phyloP scores from a whole-genome alignment of 2,329 filamentous ascomycete species.

The Lasiodiplodia gonubiensis region DNA sequence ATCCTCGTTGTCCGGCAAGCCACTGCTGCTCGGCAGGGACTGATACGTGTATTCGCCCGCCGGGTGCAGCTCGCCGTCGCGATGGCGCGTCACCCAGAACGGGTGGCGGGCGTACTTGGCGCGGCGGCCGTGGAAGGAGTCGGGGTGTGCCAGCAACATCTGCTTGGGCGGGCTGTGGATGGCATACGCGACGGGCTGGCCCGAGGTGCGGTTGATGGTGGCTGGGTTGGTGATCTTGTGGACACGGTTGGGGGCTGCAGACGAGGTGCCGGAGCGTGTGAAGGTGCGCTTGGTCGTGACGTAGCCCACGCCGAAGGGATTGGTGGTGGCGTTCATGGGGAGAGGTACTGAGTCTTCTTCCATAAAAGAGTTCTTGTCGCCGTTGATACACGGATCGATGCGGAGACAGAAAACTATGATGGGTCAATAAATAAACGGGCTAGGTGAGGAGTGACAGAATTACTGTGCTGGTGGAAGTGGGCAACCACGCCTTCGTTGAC shows the following conservation, averaged over 20 bases:
- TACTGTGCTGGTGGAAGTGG: conserved; percentile 32
- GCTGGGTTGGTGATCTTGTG: conserved; percentile 57
- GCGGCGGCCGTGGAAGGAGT: conserved; percentile 35
- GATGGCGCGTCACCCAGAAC: conserved; percentile 39
- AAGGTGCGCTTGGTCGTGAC: conserved; percentile 23
- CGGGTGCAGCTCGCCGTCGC: conserved; percentile 37
- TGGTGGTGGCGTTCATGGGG: conserved; percentile 26
- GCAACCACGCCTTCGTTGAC: conserved; percentile 33
- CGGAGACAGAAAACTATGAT: conserved; percentile 47
- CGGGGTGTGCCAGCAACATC: conserved; percentile 36
- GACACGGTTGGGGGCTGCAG: conserved; percentile 41
- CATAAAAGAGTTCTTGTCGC: conserved; percentile 43
- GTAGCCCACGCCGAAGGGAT: conserved; percentile 18
- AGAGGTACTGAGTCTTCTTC: conserved; percentile 38
- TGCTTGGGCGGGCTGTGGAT: conserved; percentile 47
- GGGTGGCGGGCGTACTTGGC: conserved; percentile 37
- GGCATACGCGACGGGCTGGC: conserved; percentile 59
- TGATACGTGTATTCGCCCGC: conserved; percentile 38
- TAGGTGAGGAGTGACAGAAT: neutral
- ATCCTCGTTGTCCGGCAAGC: conserved; percentile 30
- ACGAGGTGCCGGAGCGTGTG: conserved; percentile 28
- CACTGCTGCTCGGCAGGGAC: conserved; percentile 33
- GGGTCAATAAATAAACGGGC: neutral
- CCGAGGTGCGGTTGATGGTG: conserved; percentile 55
- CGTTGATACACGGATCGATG: conserved; percentile 53